Base-by-base conservation (phyloP, 148 eudicot genomes). In the Nepenthes mirabilis region DNA sequence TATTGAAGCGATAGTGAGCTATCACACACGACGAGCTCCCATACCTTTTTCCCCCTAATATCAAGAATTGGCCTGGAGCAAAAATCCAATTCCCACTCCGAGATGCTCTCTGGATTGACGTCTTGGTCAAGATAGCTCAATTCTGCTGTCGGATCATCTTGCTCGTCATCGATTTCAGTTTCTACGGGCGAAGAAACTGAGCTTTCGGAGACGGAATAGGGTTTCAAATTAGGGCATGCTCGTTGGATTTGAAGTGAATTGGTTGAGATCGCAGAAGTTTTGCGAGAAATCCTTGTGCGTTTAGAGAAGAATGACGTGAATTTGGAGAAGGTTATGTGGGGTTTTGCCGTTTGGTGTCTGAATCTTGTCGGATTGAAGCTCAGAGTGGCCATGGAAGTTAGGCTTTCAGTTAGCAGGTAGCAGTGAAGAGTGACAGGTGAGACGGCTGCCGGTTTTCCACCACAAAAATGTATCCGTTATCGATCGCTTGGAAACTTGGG, bases 41-140 rank as follows among this genome's bases (percentile, higher is more conserved):
- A 91, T 8, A 88, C 66, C 88, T 88, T 91, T 68, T 91, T 91
- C 54, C 96, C 95, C 70, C 94, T 72, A 3, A 85, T 83, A 80
- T 91, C 97, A 66, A 91, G 87, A 51, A 91, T 91, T 45, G 97
- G 97, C 60, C 97, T 85, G 1, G 97, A 91, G 77, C 97, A 91
- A 45, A 91, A 91, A 65, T 91, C 97, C 67, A 91, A 55, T 55
- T 91, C 97, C 97, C 97, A 91, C 72, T 83, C 96, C 0, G 72
- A 48, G 34, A 91, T 73, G 77, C 75, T 68, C 33, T 76, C 68
- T 32, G 96, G 94, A 57, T 88, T 83, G 9, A 72, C 60, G 36
- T 75, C 93, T 35, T 85, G 86, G 83, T 91, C 96, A 40, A 91
- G 77, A 68, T 72, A 91, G 63, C 88, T 74, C 72, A 88, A 37